Evolutionary conservation across 495 filamentous ascomycete genomes (phyloP), one percentile per base, ranked within the genome.

Genomic region (Amniculicola lignicola): DNA sequence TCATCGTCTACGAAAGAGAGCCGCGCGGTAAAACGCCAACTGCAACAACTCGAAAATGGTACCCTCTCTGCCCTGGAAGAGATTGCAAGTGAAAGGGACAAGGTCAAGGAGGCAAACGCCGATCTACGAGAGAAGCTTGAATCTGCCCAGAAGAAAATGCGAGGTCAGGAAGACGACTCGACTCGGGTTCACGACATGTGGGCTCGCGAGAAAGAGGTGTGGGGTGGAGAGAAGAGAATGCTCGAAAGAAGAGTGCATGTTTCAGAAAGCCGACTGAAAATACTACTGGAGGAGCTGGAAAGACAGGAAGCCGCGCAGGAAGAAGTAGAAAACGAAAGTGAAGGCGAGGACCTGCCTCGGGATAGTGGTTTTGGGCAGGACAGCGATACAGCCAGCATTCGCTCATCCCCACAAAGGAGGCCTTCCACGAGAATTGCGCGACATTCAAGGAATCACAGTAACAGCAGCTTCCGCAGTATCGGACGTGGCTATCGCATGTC

Each of bases 171-270:
- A 68, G 88, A 97, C 50, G 89, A 95, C 57, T 80, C 84, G 2
- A 80, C 86, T 57, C 81, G 87, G 4, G 81, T 83, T 19, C 85
- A 92, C 59, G 76, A 79, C 33, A 75, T 89, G 16, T 94, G 89
- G 84, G 82, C 84, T 29, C 80, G 81, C 51, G 93, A 98, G 54
- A 88, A 83, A 66, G 83, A 95, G 43, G 75, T 75, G 12, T 95
- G 88, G 86, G 85, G 89, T 15, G 82, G 83, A 43, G 88, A 92
- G 61, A 87, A 82, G 62, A 82, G 92, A 28, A 84, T 78, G 49
- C 73, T 88, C 36, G 93, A 99, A 71, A 80, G 88, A 48, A 86
- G 86, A 56, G 70, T 94, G 19, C 90, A 96, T 68, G 81, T 95
- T 5, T 84, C 89, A 22, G 93, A 99, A 69, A 88, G 80, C 44